Percentiles rank a stretch among this genome's conserved stretches.
Conservation (phyloP, 306 rosid genomes). For the Trichosanthes cucumerina region DNA sequence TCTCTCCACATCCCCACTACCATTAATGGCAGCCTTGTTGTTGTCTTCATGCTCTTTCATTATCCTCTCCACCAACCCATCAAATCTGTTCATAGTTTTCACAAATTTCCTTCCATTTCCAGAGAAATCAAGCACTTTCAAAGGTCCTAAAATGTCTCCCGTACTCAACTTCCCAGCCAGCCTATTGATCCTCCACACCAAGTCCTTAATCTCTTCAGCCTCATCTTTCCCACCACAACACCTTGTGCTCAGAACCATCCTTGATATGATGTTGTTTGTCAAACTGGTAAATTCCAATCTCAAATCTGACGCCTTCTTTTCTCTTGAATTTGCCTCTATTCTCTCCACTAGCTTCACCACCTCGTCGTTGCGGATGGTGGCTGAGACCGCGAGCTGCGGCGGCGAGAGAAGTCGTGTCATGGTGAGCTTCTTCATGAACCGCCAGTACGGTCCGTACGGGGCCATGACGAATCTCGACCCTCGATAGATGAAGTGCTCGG, state of each 20-base stretch:
- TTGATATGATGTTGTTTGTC: slow-evolving; percentile 37
- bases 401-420: slow-evolving; percentile 40
- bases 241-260: slow-evolving; percentile 46
- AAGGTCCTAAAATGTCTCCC: slow-evolving; percentile 54
- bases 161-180: slow-evolving; percentile 42
- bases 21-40: background rate
- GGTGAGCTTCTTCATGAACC: slow-evolving; percentile 52
- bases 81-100: slow-evolving; percentile 24
- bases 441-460: slow-evolving; percentile 47
- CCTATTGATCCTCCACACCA: slow-evolving; percentile 26
- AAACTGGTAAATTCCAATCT: slow-evolving; percentile 18
- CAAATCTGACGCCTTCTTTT: slow-evolving; percentile 22
- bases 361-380: slow-evolving; percentile 29
- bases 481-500: slow-evolving; percentile 26
- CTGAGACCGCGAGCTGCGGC: slow-evolving; percentile 20
- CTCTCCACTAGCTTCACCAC: slow-evolving; percentile 23
- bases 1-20: background rate
- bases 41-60: slow-evolving; percentile 39
- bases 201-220: slow-evolving; percentile 22
- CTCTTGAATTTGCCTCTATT: slow-evolving; percentile 12
- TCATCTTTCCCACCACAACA: slow-evolving; percentile 24
- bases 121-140: slow-evolving; percentile 44
- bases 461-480: slow-evolving; percentile 39
- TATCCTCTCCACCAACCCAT: slow-evolving; percentile 36
- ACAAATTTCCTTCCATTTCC: slow-evolving; percentile 36